Percentiles rank a stretch among this genome's conserved stretches.
Evolutionary conservation across 2,329 filamentous ascomycete genomes (phyloP).

Genomic region (Colletotrichum lindemuthianum): DNA sequence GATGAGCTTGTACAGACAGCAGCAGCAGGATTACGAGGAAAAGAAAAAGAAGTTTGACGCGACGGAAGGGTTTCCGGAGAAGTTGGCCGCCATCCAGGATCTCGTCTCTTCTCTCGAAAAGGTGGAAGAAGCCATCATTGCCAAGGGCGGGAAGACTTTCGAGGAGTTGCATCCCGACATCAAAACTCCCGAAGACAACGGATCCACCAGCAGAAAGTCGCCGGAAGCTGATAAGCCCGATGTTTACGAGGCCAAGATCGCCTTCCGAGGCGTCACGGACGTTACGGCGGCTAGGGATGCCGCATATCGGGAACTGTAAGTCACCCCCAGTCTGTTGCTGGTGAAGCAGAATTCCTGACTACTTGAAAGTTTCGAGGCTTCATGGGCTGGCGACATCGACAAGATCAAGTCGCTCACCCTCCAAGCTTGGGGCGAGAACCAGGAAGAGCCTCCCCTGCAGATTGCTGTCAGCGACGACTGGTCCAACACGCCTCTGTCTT

Average conservation of each 20-base stretch:
- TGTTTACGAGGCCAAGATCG: slow-evolving; percentile 60
- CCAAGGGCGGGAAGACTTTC: slow-evolving; percentile 74
- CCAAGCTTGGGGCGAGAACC: slow-evolving; percentile 63
- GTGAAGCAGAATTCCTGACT: slow-evolving; percentile 38
- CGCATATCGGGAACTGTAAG: slow-evolving; percentile 73
- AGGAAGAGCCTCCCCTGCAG: slow-evolving; percentile 68
- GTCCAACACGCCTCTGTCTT: slow-evolving; percentile 69
- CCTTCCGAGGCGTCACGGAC: slow-evolving; percentile 63
- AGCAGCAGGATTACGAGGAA: slow-evolving; percentile 42
- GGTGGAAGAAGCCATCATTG: slow-evolving; percentile 64
- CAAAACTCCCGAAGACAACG: slow-evolving; percentile 38
- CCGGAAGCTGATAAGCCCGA: slow-evolving; percentile 39
- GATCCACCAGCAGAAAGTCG: not conserved
- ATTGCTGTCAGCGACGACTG: slow-evolving; percentile 67
- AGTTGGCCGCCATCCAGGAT: slow-evolving; percentile 63
- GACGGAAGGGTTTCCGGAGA: slow-evolving; percentile 55
- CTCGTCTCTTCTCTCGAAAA: slow-evolving; percentile 62
- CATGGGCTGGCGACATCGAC: slow-evolving; percentile 75
- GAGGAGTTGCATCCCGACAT: slow-evolving; percentile 69
- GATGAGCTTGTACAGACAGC: slow-evolving; percentile 47
- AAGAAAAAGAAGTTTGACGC: slow-evolving; percentile 37
- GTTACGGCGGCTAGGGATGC: slow-evolving; percentile 63
- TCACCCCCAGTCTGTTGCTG: slow-evolving; percentile 29
- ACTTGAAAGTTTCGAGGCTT: slow-evolving; percentile 71
- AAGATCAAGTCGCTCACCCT: slow-evolving; percentile 74